phyloP scores from a whole-genome alignment of 805 yeast genomes.

The Wickerhamiella cacticola region DNA sequence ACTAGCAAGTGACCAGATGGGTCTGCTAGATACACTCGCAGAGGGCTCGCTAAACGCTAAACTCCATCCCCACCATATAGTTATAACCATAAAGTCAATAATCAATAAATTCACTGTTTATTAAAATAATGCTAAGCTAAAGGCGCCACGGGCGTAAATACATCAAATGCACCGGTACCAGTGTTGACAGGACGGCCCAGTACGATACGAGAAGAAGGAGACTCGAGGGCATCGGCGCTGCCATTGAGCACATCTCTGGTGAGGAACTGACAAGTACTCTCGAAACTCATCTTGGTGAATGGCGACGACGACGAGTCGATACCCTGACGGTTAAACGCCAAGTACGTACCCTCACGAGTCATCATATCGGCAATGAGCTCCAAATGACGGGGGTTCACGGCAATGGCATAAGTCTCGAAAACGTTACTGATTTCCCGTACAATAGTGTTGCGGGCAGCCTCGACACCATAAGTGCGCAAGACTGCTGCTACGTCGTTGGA shows the following conservation, averaged over 20 bases:
- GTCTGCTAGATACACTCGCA: too few species aligned
- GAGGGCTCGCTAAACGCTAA: too few species aligned
- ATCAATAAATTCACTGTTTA: too few species aligned
- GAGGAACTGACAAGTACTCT: conserved; percentile 93
- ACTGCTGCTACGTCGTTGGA: conserved; percentile 93
- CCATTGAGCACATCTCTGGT: conserved; percentile 93
- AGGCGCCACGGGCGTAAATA: conserved; percentile 29
- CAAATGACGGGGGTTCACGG: conserved; percentile 85
- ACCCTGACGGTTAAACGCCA: conserved; percentile 97
- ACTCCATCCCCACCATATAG: too few species aligned
- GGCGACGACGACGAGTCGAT: conserved; percentile 92
- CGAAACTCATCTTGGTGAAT: conserved; percentile 97
- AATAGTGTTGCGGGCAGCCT: conserved; percentile 96
- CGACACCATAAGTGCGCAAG: conserved; percentile 87
- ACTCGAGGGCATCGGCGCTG: conserved; percentile 73
- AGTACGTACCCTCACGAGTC: conserved; percentile 96
- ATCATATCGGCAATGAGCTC: conserved; percentile 96
- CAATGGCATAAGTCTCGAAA: conserved; percentile 89
- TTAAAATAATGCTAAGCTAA: too few species aligned
- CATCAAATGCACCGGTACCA: conserved; percentile 94
- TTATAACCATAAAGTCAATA: too few species aligned
- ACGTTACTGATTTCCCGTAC: conserved; percentile 92
- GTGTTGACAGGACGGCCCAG: conserved; percentile 80
- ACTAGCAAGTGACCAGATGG: too few species aligned
- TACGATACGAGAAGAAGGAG: conserved; percentile 90